Conservation (phyloP, 805 yeast genomes). For the Jamesozyma gamospora region DNA sequence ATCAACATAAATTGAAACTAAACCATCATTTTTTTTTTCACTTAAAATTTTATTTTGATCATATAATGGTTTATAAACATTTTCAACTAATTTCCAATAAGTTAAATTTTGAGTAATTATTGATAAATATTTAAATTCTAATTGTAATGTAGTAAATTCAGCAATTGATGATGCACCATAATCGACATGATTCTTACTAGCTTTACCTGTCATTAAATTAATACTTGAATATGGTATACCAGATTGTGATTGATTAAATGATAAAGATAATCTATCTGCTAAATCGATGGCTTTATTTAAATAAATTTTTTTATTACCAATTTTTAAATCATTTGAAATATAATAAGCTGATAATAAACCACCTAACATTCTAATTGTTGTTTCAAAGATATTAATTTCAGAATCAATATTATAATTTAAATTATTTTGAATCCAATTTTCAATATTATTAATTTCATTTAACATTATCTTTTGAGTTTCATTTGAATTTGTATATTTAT, state of each 20-base stretch:
- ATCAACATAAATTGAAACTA: conserved; percentile 70
- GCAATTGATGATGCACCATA: conserved; percentile 82
- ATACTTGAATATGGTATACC: conserved; percentile 78
- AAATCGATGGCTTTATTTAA: conserved; percentile 70
- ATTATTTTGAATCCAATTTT: conserved; percentile 63
- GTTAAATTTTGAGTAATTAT: conserved; percentile 66
- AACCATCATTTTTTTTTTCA: conserved; percentile 41
- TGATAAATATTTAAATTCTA: conserved; percentile 77
- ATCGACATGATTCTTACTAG: conserved; percentile 51
- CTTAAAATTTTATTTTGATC: conserved; percentile 34
- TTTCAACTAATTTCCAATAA: conserved; percentile 74
- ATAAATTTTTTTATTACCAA: conserved; percentile 33
- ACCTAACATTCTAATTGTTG: conserved; percentile 91
- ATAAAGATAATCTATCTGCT: conserved; percentile 63
- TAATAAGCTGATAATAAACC: conserved; percentile 81
- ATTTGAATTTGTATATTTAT: conserved; percentile 27
- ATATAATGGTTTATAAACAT: conserved; percentile 62
- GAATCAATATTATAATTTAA: conserved; percentile 63
- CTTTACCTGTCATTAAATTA: conserved; percentile 55
- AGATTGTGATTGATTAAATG: conserved; percentile 46
- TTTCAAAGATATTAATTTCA: conserved; percentile 76
- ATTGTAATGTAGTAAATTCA: conserved; percentile 77
- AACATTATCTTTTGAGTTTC: conserved; percentile 23
- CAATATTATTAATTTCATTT: conserved; percentile 54
- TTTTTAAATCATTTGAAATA: conserved; percentile 37